phyloP scores from a whole-genome alignment of 208 protist genomes.

The Porcisia deanei region DNA sequence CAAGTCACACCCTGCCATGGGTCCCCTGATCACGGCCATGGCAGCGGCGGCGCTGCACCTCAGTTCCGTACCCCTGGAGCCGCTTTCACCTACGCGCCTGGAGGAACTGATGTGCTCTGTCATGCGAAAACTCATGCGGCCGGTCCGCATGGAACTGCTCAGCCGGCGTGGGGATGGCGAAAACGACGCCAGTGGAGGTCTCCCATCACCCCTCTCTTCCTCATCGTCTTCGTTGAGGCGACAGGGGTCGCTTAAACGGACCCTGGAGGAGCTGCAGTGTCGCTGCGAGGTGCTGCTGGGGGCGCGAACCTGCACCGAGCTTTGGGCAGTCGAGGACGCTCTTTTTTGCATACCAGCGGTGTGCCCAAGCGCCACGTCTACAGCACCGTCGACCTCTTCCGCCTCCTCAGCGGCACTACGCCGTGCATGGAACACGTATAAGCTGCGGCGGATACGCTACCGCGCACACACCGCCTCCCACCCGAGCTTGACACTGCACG shows the following conservation, averaged over 20 bases:
- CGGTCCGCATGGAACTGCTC: conserved; percentile 28
- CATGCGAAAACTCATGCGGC: conserved; percentile 25
- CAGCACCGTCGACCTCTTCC: background rate
- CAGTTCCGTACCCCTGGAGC: conserved; percentile 22
- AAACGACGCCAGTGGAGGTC: background rate
- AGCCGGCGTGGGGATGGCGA: conserved; percentile 11
- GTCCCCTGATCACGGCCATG: conserved; percentile 27
- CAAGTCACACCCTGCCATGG: conserved; percentile 16
- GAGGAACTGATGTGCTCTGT: conserved; percentile 18
- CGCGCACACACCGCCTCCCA: conserved; percentile 25
- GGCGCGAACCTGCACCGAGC: conserved; percentile 27
- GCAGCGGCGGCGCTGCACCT: conserved; percentile 36
- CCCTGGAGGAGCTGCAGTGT: conserved; percentile 21
- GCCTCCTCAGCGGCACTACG: background rate
- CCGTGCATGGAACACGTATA: conserved; percentile 9
- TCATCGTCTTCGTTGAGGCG: background rate
- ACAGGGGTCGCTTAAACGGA: conserved; percentile 4
- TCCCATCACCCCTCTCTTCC: background rate
- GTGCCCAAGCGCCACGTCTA: background rate
- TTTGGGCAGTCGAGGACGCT: conserved; percentile 25
- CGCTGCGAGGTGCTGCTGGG: conserved; percentile 31
- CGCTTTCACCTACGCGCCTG: conserved; percentile 11
- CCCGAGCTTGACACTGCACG: conserved; percentile 28
- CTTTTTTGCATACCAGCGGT: conserved; percentile 16
- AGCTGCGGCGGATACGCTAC: conserved; percentile 23